A percentile compares a stretch with the other conserved stretches of the same genome.
Evolutionary conservation across 1,284 basidiomycete genomes (phyloP).

Genomic region (Puccinia horiana): DNA sequence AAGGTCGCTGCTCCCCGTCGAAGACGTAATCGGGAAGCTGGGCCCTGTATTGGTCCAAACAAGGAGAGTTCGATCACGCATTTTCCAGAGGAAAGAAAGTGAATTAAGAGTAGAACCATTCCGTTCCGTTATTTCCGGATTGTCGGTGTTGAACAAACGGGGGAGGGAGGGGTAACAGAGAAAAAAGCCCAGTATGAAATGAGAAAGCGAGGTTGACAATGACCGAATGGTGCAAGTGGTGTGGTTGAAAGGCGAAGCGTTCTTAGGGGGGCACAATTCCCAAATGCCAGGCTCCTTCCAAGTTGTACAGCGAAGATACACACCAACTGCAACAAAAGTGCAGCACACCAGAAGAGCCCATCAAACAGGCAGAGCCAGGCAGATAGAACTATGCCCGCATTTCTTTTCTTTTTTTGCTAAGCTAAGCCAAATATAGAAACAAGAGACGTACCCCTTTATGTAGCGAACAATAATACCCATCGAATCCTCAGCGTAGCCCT

Average conservation of each 20-base stretch:
- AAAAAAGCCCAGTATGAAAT: conserved; percentile 16
- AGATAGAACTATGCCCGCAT: conserved; percentile 36
- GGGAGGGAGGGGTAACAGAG: background rate
- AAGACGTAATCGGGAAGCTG: conserved; percentile 79
- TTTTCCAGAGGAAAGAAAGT: conserved; percentile 2
- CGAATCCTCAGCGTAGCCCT: conserved; percentile 83
- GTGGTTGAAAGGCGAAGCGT: conserved; percentile 3
- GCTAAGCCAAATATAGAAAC: background rate
- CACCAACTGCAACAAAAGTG: background rate
- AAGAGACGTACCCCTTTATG: conserved; percentile 75
- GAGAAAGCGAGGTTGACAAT: conserved; percentile 25
- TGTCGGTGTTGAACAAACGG: conserved; percentile 46
- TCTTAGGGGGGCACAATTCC: conserved; percentile 4
- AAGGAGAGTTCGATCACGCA: conserved; percentile 50
- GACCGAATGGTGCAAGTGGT: background rate
- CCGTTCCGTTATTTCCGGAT: background rate
- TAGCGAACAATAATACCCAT: conserved; percentile 95
- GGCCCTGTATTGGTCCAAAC: conserved; percentile 62
- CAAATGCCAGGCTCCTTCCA: conserved; percentile 20
- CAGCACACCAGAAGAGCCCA: conserved; percentile 14
- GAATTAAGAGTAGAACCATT: conserved; percentile 11
- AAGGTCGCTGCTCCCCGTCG: conserved; percentile 74
- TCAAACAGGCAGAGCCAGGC: conserved; percentile 50
- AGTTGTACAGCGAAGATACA: background rate
- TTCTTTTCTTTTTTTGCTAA: background rate